Percentiles rank a stretch among this genome's conserved stretches.
Evolutionary conservation across 257 asterid species (phyloP).

Genomic region (Primulina huaijiensis): DNA sequence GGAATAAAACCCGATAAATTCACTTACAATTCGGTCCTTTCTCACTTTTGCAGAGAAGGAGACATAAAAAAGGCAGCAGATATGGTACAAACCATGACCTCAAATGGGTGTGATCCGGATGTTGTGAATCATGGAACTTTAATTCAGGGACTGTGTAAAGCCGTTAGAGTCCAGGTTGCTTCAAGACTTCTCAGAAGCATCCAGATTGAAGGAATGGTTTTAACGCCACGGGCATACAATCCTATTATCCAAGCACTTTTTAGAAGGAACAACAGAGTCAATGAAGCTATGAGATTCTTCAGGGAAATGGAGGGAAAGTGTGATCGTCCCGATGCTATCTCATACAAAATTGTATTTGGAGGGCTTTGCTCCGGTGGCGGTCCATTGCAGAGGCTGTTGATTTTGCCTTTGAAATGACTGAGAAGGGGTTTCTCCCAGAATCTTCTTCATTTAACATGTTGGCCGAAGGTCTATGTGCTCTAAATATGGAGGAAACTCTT

Average conservation of each 20-base stretch:
- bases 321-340: constrained; percentile 76
- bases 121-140: constrained; percentile 75
- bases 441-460: constrained; percentile 61
- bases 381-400: constrained; percentile 81
- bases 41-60: constrained; percentile 76
- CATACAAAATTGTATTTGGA: constrained; percentile 63
- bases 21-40: constrained; percentile 72
- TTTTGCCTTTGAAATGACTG: constrained; percentile 71
- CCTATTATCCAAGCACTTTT: constrained; percentile 77
- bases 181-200: constrained; percentile 64
- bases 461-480: constrained; percentile 82
- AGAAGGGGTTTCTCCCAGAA: constrained; percentile 67
- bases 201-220: constrained; percentile 79
- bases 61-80: constrained; percentile 89
- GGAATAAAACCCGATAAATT: constrained; percentile 75
- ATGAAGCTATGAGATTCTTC: constrained; percentile 72
- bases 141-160: constrained; percentile 82
- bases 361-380: constrained; percentile 92
- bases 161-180: constrained; percentile 70
- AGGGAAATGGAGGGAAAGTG: constrained; percentile 89
- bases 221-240: constrained; percentile 77
- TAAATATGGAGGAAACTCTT: constrained; percentile 74
- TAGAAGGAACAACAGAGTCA: constrained; percentile 47
- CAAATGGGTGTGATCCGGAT: constrained; percentile 83
- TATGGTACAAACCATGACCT: constrained; percentile 68